Evolutionary conservation across 2,329 filamentous ascomycete genomes (phyloP).

Genomic region (Phialophora expanda): DNA sequence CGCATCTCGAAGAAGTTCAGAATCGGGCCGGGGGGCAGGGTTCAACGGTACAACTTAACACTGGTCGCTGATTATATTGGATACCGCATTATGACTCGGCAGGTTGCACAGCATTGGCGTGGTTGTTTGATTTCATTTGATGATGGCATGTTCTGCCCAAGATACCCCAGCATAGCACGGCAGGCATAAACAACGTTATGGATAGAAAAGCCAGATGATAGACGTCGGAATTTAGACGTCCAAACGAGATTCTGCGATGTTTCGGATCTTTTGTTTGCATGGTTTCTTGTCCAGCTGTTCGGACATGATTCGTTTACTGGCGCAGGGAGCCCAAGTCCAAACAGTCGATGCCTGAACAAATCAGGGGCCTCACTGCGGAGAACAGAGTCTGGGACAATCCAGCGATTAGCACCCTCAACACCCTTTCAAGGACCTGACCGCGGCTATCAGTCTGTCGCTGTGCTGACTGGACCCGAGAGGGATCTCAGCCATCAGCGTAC

Average conservation of each 20-base stretch:
- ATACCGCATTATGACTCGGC: background rate
- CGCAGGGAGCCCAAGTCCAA: background rate
- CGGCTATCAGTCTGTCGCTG: too few species aligned
- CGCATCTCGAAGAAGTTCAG: background rate
- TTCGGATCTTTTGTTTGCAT: background rate
- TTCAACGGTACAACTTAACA: background rate
- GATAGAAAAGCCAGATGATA: constrained; percentile 4
- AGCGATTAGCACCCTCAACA: too few species aligned
- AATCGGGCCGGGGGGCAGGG: background rate
- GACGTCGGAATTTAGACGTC: background rate
- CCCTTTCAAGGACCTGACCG: too few species aligned
- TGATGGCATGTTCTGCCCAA: background rate
- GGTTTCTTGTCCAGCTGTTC: background rate
- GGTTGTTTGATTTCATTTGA: constrained; percentile 1
- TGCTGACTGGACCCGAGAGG: too few species aligned
- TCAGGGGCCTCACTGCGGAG: background rate
- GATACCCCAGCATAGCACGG: constrained; percentile 2
- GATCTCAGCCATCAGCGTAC: too few species aligned
- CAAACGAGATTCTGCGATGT: background rate
- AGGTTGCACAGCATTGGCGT: constrained; percentile 7
- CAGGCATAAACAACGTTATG: background rate
- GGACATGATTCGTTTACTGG: background rate
- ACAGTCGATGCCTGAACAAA: background rate
- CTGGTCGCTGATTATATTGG: background rate
- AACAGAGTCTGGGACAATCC: background rate